Evolutionary conservation across 2,329 filamentous ascomycete species (phyloP).

Genomic region (Fusarium pseudoanthophilum): DNA sequence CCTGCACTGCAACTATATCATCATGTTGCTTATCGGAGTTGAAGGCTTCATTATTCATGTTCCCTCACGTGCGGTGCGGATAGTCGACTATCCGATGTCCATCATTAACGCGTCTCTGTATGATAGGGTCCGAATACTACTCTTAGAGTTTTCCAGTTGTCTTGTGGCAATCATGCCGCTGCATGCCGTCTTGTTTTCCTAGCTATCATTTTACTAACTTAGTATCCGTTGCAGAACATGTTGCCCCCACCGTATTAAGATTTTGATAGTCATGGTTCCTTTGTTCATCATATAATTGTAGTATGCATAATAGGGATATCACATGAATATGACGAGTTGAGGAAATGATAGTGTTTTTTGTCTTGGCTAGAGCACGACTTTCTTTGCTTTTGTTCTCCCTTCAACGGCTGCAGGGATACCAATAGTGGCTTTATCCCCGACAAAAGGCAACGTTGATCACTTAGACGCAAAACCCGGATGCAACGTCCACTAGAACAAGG

Average conservation of each 20-base stretch:
- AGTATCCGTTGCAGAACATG: slow-evolving; percentile 7
- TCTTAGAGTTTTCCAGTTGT: slow-evolving; percentile 6
- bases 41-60: slow-evolving; percentile 13
- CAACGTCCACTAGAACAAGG: slow-evolving; percentile 5
- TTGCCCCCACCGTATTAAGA: background rate
- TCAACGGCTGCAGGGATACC: slow-evolving; percentile 1
- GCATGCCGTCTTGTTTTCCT: background rate
- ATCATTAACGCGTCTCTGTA: background rate
- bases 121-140: slow-evolving; percentile 16
- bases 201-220: background rate
- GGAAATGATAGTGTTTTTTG: background rate
- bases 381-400: slow-evolving; percentile 5
- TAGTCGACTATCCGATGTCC: background rate
- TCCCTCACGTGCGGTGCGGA: background rate
- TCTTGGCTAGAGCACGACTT: background rate
- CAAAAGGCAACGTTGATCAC: slow-evolving; percentile 19
- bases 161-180: slow-evolving; percentile 1
- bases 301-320: slow-evolving; percentile 14
- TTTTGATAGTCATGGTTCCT: slow-evolving; percentile 13
- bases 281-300: slow-evolving; percentile 18
- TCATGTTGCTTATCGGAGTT: background rate
- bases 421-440: slow-evolving; percentile 11
- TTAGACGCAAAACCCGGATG: slow-evolving; percentile 13
- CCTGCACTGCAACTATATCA: slow-evolving; percentile 4
- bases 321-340: slow-evolving; percentile 5